These are phyloP conservation scores for Calonectria leucothoes DNA, from an alignment of 2,329 filamentous ascomycete genomes.

Conservation along the genomic window DNA sequence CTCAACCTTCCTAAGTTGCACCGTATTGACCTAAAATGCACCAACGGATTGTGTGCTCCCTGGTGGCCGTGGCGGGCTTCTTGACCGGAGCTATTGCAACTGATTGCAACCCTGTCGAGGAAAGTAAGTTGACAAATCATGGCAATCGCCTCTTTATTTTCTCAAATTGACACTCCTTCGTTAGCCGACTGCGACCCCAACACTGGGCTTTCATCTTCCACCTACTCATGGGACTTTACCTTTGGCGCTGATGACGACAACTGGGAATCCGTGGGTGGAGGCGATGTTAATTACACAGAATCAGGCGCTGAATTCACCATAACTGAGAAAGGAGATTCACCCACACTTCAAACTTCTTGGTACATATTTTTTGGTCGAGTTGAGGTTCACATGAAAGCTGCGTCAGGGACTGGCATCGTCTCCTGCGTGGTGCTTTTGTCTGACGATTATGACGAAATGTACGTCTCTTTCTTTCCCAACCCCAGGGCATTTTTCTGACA, in stretches of 20 bases:
- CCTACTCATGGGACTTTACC: constrained; percentile 35
- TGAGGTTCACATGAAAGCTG: constrained; percentile 76
- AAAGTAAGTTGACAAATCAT: constrained; percentile 23
- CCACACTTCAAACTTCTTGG: constrained; percentile 75
- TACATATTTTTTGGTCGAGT: constrained; percentile 89
- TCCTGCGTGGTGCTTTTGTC: constrained; percentile 82
- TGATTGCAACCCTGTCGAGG: constrained; percentile 34
- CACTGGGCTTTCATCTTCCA: constrained; percentile 28
- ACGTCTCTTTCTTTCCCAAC: neutral
- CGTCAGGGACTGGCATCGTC: constrained; percentile 79
- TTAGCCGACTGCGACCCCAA: constrained; percentile 24
- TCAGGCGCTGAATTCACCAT: constrained; percentile 60
- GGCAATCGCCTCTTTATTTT: neutral
- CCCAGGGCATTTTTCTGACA: neutral
- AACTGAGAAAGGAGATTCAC: constrained; percentile 64
- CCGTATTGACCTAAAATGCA: neutral
- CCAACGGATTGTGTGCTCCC: neutral
- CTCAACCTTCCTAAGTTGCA: neutral
- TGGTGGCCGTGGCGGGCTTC: neutral
- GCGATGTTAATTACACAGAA: constrained; percentile 30
- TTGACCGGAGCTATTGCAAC: neutral
- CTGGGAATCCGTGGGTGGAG: constrained; percentile 33
- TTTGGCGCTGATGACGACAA: constrained; percentile 33
- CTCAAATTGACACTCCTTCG: neutral
- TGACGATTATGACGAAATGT: constrained; percentile 72